Conservation (phyloP, 805 yeast genomes). For the Yarrowia sp. region DNA sequence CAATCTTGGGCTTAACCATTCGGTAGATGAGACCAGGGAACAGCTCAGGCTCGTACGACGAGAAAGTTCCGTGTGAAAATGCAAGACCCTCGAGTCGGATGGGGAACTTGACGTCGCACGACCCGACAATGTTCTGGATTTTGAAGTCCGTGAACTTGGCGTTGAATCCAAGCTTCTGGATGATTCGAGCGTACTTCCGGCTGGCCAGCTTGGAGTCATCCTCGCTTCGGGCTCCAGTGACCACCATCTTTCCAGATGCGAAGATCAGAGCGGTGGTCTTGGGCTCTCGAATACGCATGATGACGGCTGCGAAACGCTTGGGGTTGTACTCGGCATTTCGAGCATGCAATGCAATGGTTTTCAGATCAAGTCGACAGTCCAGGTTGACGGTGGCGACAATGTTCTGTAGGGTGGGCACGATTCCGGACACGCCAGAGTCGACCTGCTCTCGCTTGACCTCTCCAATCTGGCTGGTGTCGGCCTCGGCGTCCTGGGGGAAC, state of each 20-base stretch:
- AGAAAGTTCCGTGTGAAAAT: slow-evolving; percentile 97
- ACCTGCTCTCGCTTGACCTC: slow-evolving; percentile 42
- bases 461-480: slow-evolving; percentile 40
- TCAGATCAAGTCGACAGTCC: slow-evolving; percentile 93
- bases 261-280: slow-evolving; percentile 97
- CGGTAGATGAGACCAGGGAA: slow-evolving; percentile 98
- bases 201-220: slow-evolving; percentile 98
- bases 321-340: slow-evolving; percentile 99
- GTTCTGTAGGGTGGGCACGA: slow-evolving; percentile 88
- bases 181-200: slow-evolving; percentile 96
- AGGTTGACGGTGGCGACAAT: slow-evolving; percentile 97
- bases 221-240: slow-evolving; percentile 98
- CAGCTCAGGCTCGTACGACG: slow-evolving; percentile 96
- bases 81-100: slow-evolving; percentile 97
- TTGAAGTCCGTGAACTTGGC: slow-evolving; percentile 98
- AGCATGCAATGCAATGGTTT: slow-evolving; percentile 97
- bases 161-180: slow-evolving; percentile 95
- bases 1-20: slow-evolving; percentile 99
- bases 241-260: slow-evolving; percentile 99
- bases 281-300: slow-evolving; percentile 99
- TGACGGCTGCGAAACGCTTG: slow-evolving; percentile 97
- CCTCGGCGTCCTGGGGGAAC: slow-evolving; percentile 37
- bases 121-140: slow-evolving; percentile 97
- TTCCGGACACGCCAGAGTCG: slow-evolving; percentile 86
- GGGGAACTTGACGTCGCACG: slow-evolving; percentile 98